These are phyloP conservation scores for Panicum virgatum DNA, from an alignment of 202 grass and related monocot species.

Conservation along the genomic window DNA sequence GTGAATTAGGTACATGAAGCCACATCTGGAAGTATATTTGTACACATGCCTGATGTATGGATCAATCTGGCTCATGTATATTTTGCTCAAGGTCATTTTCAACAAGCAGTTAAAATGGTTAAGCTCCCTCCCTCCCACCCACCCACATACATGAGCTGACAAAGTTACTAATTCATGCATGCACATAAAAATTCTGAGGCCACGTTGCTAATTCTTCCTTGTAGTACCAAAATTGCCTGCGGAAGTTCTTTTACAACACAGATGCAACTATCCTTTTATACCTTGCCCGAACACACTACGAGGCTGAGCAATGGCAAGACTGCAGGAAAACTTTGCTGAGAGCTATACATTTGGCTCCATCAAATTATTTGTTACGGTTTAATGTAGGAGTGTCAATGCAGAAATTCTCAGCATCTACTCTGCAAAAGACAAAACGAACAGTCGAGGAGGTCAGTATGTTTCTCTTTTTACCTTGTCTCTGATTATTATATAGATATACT, in stretches of 20 bases:
- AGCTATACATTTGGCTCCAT: slow-evolving; percentile 97
- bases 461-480: slow-evolving; percentile 9
- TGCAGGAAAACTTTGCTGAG: slow-evolving; percentile 91
- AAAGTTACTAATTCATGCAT: background rate
- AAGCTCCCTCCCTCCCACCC: slow-evolving; percentile 6
- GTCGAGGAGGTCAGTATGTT: slow-evolving; percentile 71
- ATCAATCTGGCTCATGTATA: slow-evolving; percentile 94
- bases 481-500: slow-evolving; percentile 20
- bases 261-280: slow-evolving; percentile 89
- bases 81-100: slow-evolving; percentile 96
- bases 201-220: slow-evolving; percentile 39
- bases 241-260: slow-evolving; percentile 93
- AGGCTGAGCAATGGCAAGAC: slow-evolving; percentile 98
- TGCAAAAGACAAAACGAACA: slow-evolving; percentile 90
- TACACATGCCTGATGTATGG: slow-evolving; percentile 98
- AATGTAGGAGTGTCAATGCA: slow-evolving; percentile 97
- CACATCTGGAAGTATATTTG: slow-evolving; percentile 80
- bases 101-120: slow-evolving; percentile 95
- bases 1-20: slow-evolving; percentile 91
- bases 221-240: slow-evolving; percentile 90
- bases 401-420: slow-evolving; percentile 92
- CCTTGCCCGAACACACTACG: slow-evolving; percentile 87
- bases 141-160: background rate
- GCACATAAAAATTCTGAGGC: slow-evolving; percentile 19
- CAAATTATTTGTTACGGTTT: slow-evolving; percentile 91